A percentile compares a stretch with the other conserved stretches of the same genome.
phyloP scores from a whole-genome alignment of 371 early-diverging fungal species.

The Mucor mucedo region DNA sequence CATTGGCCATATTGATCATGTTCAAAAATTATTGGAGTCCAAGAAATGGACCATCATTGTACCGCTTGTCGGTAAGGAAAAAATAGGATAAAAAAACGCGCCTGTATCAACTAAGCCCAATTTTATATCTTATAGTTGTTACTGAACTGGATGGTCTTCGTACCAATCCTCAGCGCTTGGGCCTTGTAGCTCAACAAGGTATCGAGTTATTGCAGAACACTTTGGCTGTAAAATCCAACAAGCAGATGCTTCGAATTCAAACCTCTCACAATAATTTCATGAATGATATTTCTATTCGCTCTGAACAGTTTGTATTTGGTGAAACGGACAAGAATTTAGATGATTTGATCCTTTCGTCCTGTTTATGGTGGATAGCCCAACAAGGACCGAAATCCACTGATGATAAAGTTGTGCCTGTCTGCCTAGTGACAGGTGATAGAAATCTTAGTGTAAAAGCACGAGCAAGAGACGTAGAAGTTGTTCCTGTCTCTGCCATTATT shows the following conservation, averaged over 20 bases:
- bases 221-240: conserved; percentile 40
- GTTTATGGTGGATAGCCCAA: conserved; percentile 55
- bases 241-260: conserved; percentile 52
- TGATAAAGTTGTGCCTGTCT: conserved; percentile 40
- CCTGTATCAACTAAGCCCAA: background rate
- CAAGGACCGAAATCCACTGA: background rate
- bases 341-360: conserved; percentile 66
- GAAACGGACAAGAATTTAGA: conserved; percentile 69
- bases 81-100: background rate
- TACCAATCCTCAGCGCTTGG: conserved; percentile 61
- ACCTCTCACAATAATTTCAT: conserved; percentile 72
- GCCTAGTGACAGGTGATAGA: conserved; percentile 69
- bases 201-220: conserved; percentile 57
- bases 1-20: conserved; percentile 61
- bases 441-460: conserved; percentile 72
- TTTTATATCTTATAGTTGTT: conserved; percentile 40
- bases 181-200: conserved; percentile 57
- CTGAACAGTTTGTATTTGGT: conserved; percentile 68
- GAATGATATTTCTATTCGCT: conserved; percentile 65
- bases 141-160: conserved; percentile 71
- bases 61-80: conserved; percentile 59
- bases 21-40: conserved; percentile 56
- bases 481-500: conserved; percentile 51
- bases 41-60: conserved; percentile 65
- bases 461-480: conserved; percentile 64